phyloP scores from a whole-genome alignment of 2,329 filamentous ascomycete species.

The Thelonectria discophora region DNA sequence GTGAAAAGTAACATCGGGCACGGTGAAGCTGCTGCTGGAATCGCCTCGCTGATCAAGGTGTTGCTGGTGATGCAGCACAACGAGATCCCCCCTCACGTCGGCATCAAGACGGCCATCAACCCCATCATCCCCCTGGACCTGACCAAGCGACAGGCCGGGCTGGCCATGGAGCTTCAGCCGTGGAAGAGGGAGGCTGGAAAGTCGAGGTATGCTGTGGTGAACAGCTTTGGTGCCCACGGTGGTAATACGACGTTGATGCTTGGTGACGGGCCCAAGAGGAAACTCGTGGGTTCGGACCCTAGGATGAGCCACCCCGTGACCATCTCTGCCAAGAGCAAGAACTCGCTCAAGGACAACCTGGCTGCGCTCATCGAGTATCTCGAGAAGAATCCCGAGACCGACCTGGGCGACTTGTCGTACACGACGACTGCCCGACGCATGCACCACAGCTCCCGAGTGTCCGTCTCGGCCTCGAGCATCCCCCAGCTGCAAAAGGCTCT shows the following conservation, averaged over 20 bases:
- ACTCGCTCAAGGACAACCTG: constrained; percentile 40
- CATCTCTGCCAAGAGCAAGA: constrained; percentile 16
- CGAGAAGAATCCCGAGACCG: constrained; percentile 47
- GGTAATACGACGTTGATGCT: constrained; percentile 75
- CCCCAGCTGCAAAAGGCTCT: background rate
- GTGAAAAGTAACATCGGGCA: constrained; percentile 74
- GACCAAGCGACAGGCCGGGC: constrained; percentile 51
- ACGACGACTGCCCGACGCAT: constrained; percentile 46
- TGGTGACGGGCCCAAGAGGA: constrained; percentile 58
- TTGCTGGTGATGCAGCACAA: constrained; percentile 52
- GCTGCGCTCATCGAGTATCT: constrained; percentile 52
- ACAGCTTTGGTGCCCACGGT: constrained; percentile 77
- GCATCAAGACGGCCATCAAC: constrained; percentile 61
- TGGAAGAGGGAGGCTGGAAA: constrained; percentile 51
- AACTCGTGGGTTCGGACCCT: constrained; percentile 50
- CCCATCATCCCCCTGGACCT: constrained; percentile 54
- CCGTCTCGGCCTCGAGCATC: background rate
- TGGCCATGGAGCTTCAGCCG: constrained; percentile 61
- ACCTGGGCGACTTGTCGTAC: constrained; percentile 60
- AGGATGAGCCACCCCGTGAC: constrained; percentile 43
- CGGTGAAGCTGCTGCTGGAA: constrained; percentile 68
- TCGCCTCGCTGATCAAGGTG: constrained; percentile 63
- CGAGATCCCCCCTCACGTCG: constrained; percentile 60
- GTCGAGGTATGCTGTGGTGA: constrained; percentile 63
- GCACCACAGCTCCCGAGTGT: constrained; percentile 53